Evolutionary conservation across 306 rosid species (phyloP).

Genomic region (Nissolia schottii): DNA sequence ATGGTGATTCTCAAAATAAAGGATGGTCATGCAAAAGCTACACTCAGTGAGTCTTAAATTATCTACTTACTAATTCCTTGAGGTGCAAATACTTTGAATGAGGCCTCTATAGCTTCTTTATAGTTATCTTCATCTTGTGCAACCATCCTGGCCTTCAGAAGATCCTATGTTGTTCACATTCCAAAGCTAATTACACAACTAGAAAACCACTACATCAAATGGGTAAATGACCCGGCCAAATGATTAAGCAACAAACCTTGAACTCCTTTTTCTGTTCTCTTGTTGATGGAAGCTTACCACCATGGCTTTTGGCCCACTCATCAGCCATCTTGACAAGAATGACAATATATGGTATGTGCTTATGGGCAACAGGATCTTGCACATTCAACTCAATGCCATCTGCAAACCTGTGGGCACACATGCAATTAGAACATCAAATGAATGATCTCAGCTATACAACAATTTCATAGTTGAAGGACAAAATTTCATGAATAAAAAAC

Average conservation of each 20-base stretch:
- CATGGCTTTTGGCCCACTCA: slow-evolving; percentile 83
- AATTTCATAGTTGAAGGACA: neutral
- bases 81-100: slow-evolving; percentile 89
- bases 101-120: slow-evolving; percentile 86
- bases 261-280: slow-evolving; percentile 89
- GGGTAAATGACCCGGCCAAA: neutral
- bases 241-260: slow-evolving; percentile 59
- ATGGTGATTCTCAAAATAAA: slow-evolving; percentile 11
- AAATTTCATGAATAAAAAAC: slow-evolving; percentile 10
- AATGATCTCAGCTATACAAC: slow-evolving; percentile 8
- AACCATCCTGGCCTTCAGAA: slow-evolving; percentile 67
- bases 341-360: slow-evolving; percentile 82
- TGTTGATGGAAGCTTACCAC: slow-evolving; percentile 73
- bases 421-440: slow-evolving; percentile 29
- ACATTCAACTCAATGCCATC: slow-evolving; percentile 72
- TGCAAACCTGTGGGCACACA: slow-evolving; percentile 51
- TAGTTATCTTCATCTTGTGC: slow-evolving; percentile 91
- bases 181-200: slow-evolving; percentile 22
- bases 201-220: slow-evolving; percentile 16
- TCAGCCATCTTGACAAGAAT: slow-evolving; percentile 90
- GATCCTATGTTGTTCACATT: slow-evolving; percentile 55
- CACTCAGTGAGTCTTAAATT: neutral
- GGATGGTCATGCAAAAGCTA: neutral
- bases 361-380: slow-evolving; percentile 75
- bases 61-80: slow-evolving; percentile 80